These are phyloP conservation scores for Neurospora sp. DNA, from an alignment of 495 filamentous ascomycete genomes.

Conservation along the genomic window DNA sequence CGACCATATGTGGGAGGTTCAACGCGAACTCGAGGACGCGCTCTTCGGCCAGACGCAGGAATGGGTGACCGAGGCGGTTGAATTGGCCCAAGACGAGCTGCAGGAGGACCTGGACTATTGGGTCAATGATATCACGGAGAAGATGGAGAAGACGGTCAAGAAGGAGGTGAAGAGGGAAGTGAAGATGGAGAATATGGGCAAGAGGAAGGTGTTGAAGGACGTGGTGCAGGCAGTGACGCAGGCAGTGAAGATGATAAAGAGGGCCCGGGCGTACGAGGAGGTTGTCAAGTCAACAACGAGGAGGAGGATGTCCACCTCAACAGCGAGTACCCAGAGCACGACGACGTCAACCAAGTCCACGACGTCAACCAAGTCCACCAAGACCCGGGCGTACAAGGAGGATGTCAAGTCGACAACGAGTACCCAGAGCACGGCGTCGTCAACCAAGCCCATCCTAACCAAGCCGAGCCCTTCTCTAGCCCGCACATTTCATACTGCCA, in stretches of 20 bases:
- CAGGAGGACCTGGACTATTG: neutral
- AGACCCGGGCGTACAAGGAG: neutral
- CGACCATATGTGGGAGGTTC: neutral
- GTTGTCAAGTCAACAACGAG: neutral
- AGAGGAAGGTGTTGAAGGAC: neutral
- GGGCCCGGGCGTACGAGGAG: neutral
- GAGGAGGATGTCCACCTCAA: neutral
- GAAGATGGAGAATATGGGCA: neutral
- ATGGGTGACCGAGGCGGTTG: neutral
- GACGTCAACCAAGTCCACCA: neutral
- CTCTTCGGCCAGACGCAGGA: neutral
- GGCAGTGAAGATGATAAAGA: neutral
- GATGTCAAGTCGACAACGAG: neutral
- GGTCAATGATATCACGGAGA: neutral
- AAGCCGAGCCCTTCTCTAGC: neutral
- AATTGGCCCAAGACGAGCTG: neutral
- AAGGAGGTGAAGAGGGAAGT: too few relatives aligned
- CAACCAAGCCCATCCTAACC: neutral
- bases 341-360: neutral
- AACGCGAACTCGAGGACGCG: neutral
- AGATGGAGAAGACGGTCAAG: neutral
- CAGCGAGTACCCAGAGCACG: neutral
- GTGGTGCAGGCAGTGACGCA: neutral
- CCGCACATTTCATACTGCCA: neutral
- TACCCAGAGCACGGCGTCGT: neutral